Base-by-base conservation (phyloP, 2,329 filamentous ascomycete species). In the Endocalyx cinctus region DNA sequence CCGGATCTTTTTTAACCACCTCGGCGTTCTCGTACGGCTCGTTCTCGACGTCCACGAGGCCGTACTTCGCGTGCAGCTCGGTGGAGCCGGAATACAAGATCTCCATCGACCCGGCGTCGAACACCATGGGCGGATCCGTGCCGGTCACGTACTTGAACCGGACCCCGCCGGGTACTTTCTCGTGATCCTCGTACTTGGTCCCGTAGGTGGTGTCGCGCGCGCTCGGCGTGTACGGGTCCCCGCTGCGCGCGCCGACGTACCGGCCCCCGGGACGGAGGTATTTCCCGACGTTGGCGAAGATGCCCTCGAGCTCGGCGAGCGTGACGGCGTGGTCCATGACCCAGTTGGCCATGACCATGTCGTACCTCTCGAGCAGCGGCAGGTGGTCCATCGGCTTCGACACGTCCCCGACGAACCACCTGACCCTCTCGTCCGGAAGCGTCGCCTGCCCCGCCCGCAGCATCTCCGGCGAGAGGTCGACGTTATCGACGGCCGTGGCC, bases 321-420 rank as follows among this genome's bases (percentile, higher is more conserved):
- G 25, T 47, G 6, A 38, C 39, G 13, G 50, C 52, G 38, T 55
- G 51, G 34, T 55, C 50, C 33, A 60, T 47, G 17, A 54, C 33
- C 54, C 55, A 59, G 36, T 58, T 57, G 4, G 46, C 54, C 53
- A 58, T 56, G 27, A 56, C 51, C 13, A 58, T 32, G 33, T 58
- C 57, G 38, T 60, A 60, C 7, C 34, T 6, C 36, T 28, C 27
- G 4, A 18, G 38, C 3, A 39, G 35, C 5, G 35, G 28, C 15
- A 52, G 41, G 18, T 50, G 42, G 4, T 31, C 28, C 8, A 58
- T 34, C 11, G 53, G 43, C 34, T 48, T 27, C 14, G 48, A 34
- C 6, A 43, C 41, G 31, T 56, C 54, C 3, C 38, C 52, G n/a
- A 44, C 39, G 32, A 50, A 43, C 44, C 44, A 55, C 14, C 45